A percentile compares a stretch with the other conserved stretches of the same genome.
Evolutionary conservation across 495 filamentous ascomycete species (phyloP).

Genomic region (Penicillium argentinense): DNA sequence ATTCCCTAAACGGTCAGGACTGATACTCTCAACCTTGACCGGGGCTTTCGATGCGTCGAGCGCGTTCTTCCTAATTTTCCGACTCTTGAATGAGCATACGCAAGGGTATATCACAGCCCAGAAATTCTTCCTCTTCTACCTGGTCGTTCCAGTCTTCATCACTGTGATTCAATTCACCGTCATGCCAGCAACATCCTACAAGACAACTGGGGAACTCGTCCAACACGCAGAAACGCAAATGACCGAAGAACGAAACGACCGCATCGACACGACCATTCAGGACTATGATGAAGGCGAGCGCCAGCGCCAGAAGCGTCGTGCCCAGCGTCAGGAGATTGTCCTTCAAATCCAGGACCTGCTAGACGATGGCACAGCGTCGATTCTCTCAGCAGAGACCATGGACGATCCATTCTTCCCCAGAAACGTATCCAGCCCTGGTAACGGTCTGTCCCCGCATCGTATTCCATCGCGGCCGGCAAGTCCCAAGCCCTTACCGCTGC

Average conservation of each 20-base stretch:
- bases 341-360: constrained; percentile 74
- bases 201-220: constrained; percentile 82
- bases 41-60: constrained; percentile 89
- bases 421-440: background rate
- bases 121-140: constrained; percentile 75
- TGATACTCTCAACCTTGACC: constrained; percentile 82
- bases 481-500: background rate
- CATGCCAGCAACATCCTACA: constrained; percentile 81
- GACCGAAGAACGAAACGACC: constrained; percentile 51
- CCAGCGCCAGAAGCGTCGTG: constrained; percentile 60
- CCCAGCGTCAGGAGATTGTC: constrained; percentile 66
- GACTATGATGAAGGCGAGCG: constrained; percentile 55
- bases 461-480: background rate
- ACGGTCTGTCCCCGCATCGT: background rate
- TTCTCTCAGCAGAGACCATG: constrained; percentile 3
- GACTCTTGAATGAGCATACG: constrained; percentile 67
- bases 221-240: constrained; percentile 62
- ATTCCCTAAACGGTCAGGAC: constrained; percentile 79
- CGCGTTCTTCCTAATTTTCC: constrained; percentile 85
- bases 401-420: constrained; percentile 18
- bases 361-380: constrained; percentile 37
- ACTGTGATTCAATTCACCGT: constrained; percentile 66
- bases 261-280: constrained; percentile 52
- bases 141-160: constrained; percentile 72
- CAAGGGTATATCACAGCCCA: constrained; percentile 59